Base-by-base conservation (phyloP, 371 early-diverging fungal species). In the Syncephalastrum sp. region DNA sequence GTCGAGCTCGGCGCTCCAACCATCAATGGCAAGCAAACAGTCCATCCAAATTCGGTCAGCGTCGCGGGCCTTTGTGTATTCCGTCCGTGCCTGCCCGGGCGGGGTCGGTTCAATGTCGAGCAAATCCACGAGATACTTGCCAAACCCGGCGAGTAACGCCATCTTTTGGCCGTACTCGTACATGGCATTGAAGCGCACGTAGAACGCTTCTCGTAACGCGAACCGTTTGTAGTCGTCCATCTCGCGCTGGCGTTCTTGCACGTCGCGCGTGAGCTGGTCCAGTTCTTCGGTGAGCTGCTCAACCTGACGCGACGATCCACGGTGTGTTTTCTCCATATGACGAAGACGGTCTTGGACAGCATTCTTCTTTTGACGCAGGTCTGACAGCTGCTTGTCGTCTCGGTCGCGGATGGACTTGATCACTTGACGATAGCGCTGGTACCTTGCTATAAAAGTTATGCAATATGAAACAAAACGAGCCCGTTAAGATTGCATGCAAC, bases 161-260 rank as follows among this genome's bases (percentile, higher is more conserved):
- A 67, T 63, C 60, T 78, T 78, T 48, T 75, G 66, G 4, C 72
- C 73, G 59, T 66, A 72, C 45, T 72, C 79, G 41, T 60, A 57
- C 67, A 75, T 56, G 5, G 79, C 75, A 55, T 75, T 75, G 46
- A 78, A 71, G 21, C 71, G 61, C 21, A 73, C 47, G 48, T 78
- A 73, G 45, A 78, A 75, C 4, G 79, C 79, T 53, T 78, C 79
- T 12, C 72, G 69, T 2, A 78, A 25, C 0, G 79, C 79, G 57
- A 75, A 71, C 41, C 79, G 69, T 53, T 75, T 78, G 21, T 70
- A 78, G 46, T 78, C 74, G 4, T 70, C 72, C 48, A 75, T 53
- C 50, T 75, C 74, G 50, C 62, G 45, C 44, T 75, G 70, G 27
- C 53, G 65, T 8, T 70, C 68, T 33, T 62, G 68, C 13, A 70